phyloP scores from a whole-genome alignment of 768 basidiomycete genomes.

The Rhizopogon vulgaris region DNA sequence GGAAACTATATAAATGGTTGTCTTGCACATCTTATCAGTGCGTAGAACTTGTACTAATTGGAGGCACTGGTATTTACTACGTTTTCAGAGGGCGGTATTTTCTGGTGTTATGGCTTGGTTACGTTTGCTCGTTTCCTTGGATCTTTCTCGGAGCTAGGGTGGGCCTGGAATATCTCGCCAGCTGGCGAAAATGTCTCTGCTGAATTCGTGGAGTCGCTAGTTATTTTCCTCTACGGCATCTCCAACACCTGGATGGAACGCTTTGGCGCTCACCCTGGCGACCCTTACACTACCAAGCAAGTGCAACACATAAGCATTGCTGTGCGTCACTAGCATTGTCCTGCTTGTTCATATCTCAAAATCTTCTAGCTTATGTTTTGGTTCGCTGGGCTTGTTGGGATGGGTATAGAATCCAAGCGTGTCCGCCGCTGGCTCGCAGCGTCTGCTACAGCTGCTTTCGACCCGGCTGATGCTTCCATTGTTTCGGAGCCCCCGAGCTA shows the following conservation, averaged over 20 bases:
- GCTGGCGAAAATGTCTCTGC: constrained; percentile 47
- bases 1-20: constrained; percentile 74
- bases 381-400: constrained; percentile 85
- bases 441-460: constrained; percentile 38
- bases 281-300: constrained; percentile 85
- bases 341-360: neutral
- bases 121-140: constrained; percentile 95
- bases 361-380: constrained; percentile 76
- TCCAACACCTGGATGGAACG: constrained; percentile 98
- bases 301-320: constrained; percentile 94
- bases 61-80: neutral
- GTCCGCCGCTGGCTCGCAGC: constrained; percentile 71
- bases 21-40: constrained; percentile 89
- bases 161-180: constrained; percentile 89
- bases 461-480: constrained; percentile 16
- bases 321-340: constrained; percentile 35
- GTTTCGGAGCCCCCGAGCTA: constrained; percentile 70
- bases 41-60: constrained; percentile 17
- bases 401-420: constrained; percentile 78
- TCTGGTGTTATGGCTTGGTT: constrained; percentile 85
- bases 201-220: constrained; percentile 70
- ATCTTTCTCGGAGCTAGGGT: constrained; percentile 77
- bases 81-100: constrained; percentile 75
- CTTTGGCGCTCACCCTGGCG: constrained; percentile 74
- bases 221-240: constrained; percentile 85